These are phyloP conservation scores for Pholiota microspora DNA, from an alignment of 768 basidiomycete species.

Conservation along the genomic window DNA sequence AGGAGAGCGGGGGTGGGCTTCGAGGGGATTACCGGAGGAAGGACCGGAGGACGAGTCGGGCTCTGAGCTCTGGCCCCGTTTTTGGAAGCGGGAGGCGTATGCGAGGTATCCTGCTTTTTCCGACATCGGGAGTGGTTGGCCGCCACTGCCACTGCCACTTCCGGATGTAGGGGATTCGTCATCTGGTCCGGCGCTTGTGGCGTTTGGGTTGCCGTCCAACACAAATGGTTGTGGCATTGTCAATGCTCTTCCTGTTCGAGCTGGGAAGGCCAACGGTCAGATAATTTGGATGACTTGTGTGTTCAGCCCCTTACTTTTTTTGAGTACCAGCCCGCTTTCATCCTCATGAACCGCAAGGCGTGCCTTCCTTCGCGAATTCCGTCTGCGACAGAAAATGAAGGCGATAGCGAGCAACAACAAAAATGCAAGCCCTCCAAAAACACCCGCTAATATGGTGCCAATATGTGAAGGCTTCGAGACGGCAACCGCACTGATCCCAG, in stretches of 20 bases:
- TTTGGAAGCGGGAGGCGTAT: neutral
- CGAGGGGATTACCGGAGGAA: neutral
- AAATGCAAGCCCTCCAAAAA: neutral
- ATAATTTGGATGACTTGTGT: neutral
- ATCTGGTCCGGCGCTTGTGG: too few species aligned
- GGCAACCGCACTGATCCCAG: neutral
- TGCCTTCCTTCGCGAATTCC: neutral
- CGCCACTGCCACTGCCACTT: neutral
- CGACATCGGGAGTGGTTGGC: neutral
- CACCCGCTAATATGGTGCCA: neutral
- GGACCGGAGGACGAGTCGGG: neutral
- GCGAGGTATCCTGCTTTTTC: neutral
- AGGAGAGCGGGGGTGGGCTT: too few species aligned
- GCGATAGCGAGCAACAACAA: neutral
- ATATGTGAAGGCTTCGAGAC: neutral
- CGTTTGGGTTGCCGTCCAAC: too few species aligned
- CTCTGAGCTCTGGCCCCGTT: neutral
- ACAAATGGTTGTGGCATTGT: neutral
- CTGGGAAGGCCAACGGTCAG: neutral
- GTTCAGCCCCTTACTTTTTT: neutral
- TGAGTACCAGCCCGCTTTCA: neutral
- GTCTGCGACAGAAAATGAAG: neutral
- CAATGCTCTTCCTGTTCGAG: neutral
- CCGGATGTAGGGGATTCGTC: neutral
- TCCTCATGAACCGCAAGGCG: neutral